Conservation (phyloP, 768 basidiomycete species). For the Lactarius hengduanensis region DNA sequence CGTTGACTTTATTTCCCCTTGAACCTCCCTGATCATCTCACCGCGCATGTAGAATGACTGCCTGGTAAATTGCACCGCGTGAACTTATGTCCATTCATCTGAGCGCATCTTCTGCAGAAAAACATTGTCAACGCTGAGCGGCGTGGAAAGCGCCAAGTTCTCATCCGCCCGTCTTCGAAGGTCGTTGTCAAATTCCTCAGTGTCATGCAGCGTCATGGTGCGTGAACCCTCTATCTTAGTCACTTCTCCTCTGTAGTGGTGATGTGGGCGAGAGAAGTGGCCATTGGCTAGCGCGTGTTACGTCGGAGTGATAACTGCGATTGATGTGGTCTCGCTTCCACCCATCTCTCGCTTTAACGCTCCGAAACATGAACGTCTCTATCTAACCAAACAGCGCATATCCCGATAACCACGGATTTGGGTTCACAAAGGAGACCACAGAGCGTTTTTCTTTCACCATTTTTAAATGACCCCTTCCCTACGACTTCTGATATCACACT, state of each 20-base stretch:
- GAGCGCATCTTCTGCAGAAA: conserved; percentile 53
- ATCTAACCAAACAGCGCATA: conserved; percentile 57
- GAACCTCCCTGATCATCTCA: not conserved
- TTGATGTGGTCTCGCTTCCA: conserved; percentile 56
- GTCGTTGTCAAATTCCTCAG: conserved; percentile 97
- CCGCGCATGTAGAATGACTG: conserved; percentile 55
- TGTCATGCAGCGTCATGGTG: conserved; percentile 99
- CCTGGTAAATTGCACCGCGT: conserved; percentile 38
- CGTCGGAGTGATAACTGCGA: conserved; percentile 87
- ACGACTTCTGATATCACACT: conserved; percentile 4
- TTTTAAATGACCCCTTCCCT: not conserved
- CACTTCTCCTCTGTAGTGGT: conserved; percentile 1
- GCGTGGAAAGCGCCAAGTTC: conserved; percentile 98
- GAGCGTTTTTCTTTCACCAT: conserved; percentile 23
- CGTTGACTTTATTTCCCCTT: conserved; percentile 29
- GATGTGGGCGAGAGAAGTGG: not conserved
- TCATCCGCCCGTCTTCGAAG: conserved; percentile 96
- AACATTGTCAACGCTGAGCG: conserved; percentile 99
- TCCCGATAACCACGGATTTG: conserved; percentile 40
- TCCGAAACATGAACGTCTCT: conserved; percentile 68
- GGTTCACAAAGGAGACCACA: conserved; percentile 61
- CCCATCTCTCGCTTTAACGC: conserved; percentile 80
- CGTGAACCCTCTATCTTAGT: conserved; percentile 36
- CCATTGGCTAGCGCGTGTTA: not conserved
- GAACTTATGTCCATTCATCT: not conserved